Percentiles rank a stretch among this genome's conserved stretches.
Conservation (phyloP, 2,329 filamentous ascomycete genomes). For the Stagonosporopsis rhizophila region DNA sequence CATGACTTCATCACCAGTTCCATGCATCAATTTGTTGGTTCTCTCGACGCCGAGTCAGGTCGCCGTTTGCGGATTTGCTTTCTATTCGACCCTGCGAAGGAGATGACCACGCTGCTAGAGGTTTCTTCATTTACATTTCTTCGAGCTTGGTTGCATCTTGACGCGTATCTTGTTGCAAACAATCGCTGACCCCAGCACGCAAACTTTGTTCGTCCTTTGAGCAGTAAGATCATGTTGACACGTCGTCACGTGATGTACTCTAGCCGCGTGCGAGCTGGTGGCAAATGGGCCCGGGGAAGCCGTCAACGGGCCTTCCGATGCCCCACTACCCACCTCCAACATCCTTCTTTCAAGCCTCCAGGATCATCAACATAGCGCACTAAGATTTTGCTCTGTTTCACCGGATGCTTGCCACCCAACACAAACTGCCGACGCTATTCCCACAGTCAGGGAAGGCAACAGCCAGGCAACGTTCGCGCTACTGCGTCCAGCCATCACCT, state of each 20-base stretch:
- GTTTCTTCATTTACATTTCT: too few species aligned
- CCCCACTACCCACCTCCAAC: conserved; percentile 10
- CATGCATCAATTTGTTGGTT: neutral
- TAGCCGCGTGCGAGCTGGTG: conserved; percentile 1
- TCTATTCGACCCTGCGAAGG: neutral
- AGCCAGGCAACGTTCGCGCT: conserved; percentile 36
- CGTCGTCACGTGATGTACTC: neutral
- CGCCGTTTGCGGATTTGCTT: neutral
- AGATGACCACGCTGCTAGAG: neutral
- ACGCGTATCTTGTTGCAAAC: neutral
- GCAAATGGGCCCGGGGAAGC: conserved; percentile 6
- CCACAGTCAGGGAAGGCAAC: conserved; percentile 26
- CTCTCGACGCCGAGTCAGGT: neutral
- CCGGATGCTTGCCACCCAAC: neutral
- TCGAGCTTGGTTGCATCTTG: neutral
- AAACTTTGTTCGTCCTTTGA: neutral
- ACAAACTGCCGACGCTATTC: neutral
- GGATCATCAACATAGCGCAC: neutral
- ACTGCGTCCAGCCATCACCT: conserved; percentile 20
- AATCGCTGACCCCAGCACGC: neutral
- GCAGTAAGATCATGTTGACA: neutral
- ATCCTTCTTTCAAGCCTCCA: conserved; percentile 1
- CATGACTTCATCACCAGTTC: neutral
- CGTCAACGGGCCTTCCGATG: conserved; percentile 3
- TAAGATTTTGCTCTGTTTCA: neutral